Percentiles rank a stretch among this genome's conserved stretches.
Evolutionary conservation across 768 basidiomycete genomes (phyloP).

Genomic region (Glaciozyma antarctica): DNA sequence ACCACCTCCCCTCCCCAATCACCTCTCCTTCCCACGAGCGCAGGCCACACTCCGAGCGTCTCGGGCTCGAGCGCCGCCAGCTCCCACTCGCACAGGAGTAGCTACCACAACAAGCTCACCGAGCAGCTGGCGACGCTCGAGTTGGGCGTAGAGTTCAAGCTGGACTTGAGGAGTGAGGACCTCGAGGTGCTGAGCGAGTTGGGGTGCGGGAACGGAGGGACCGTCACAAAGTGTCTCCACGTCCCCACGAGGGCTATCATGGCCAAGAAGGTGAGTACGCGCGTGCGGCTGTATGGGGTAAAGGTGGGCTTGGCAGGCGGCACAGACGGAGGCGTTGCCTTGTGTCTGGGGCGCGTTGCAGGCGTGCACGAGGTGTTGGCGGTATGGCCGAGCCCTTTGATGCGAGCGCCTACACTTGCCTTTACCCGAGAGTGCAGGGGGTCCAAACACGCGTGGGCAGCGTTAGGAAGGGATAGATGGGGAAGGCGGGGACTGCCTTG

Average conservation of each 20-base stretch:
- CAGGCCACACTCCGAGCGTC: no score
- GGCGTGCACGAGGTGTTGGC: neutral
- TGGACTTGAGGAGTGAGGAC: slow-evolving; percentile 77
- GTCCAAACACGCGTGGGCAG: no score
- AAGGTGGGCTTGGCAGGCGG: no score
- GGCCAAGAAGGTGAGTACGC: slow-evolving; percentile 87
- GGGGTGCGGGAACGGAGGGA: slow-evolving; percentile 93
- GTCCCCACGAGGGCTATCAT: slow-evolving; percentile 80
- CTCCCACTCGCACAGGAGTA: neutral
- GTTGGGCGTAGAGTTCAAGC: slow-evolving; percentile 64
- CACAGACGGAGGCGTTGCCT: neutral
- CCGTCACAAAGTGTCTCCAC: slow-evolving; percentile 93
- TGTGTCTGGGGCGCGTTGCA: neutral
- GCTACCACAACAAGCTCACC: slow-evolving; percentile 59
- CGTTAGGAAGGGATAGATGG: no score
- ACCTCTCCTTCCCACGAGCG: no score
- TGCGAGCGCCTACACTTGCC: no score
- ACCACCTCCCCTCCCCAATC: no score
- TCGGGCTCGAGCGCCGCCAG: no score
- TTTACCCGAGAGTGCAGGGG: no score
- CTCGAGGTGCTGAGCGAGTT: slow-evolving; percentile 81
- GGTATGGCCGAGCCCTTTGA: no score
- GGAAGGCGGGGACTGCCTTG: no score
- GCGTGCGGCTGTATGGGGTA: no score
- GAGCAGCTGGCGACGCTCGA: slow-evolving; percentile 79